Percentiles rank a stretch among this genome's conserved stretches.
Evolutionary conservation across 305 asterid genomes (phyloP).

Genomic region (Euphrasia arctica): DNA sequence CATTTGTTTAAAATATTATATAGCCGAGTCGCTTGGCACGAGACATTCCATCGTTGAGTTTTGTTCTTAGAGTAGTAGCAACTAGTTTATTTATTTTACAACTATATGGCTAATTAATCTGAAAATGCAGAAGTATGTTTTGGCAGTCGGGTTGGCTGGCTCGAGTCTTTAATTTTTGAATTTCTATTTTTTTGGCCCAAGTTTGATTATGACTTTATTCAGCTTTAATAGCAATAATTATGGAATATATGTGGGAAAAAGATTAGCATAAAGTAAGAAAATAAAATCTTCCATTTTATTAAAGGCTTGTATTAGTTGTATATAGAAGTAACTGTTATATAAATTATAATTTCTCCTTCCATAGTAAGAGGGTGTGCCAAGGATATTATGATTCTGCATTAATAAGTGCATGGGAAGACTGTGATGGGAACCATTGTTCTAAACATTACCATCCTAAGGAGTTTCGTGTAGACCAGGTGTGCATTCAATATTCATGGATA

Average conservation of each 20-base stretch:
- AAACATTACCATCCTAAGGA: slow-evolving; percentile 87
- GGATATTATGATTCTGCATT: slow-evolving; percentile 78
- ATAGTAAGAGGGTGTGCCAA: slow-evolving; percentile 82
- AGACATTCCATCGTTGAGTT: no score
- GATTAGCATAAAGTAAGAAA: slow-evolving; percentile 7
- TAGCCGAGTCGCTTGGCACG: no score
- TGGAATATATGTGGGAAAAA: background rate
- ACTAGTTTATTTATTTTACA: no score
- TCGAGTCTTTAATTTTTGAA: background rate
- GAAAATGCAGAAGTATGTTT: background rate
- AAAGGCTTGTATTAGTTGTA: background rate
- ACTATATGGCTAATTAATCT: no score
- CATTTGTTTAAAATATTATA: no score
- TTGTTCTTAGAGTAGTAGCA: no score
- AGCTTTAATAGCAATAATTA: slow-evolving; percentile 8
- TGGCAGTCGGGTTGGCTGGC: slow-evolving; percentile 10
- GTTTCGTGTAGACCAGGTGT: slow-evolving; percentile 77
- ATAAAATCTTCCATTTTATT: slow-evolving; percentile 13
- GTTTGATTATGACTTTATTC: background rate
- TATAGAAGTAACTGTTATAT: background rate
- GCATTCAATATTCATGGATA: slow-evolving; percentile 14
- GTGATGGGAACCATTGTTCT: slow-evolving; percentile 74
- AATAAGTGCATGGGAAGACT: slow-evolving; percentile 87
- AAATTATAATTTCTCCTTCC: slow-evolving; percentile 23
- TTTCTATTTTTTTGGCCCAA: background rate